These are phyloP conservation scores for Monascus purpureus DNA, from an alignment of 495 filamentous ascomycete species.

Conservation along the genomic window DNA sequence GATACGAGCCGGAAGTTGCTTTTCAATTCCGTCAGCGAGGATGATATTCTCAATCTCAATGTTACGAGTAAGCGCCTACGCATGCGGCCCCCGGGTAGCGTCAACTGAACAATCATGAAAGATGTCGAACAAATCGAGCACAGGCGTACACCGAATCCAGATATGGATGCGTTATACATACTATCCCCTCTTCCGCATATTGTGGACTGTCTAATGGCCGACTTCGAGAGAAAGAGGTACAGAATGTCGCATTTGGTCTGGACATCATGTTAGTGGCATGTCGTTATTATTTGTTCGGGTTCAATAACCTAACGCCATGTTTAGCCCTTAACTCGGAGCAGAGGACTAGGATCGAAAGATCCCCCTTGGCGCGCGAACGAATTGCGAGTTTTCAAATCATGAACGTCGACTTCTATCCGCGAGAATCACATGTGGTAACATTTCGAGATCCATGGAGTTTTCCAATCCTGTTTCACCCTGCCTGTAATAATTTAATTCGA, in stretches of 20 bases:
- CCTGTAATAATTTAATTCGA: conserved; percentile 69
- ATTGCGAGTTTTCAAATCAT: conserved; percentile 61
- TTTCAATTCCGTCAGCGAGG: conserved; percentile 77
- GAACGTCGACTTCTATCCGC: conserved; percentile 75
- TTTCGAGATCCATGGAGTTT: conserved; percentile 94
- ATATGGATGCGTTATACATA: conserved; percentile 90
- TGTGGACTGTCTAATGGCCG: conserved; percentile 84
- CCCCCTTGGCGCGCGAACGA: conserved; percentile 47
- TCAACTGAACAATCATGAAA: conserved; percentile 22
- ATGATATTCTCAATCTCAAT: conserved; percentile 90
- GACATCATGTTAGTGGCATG: conserved; percentile 51
- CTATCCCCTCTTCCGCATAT: conserved; percentile 73
- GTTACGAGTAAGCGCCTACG: conserved; percentile 60
- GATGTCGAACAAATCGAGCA: conserved; percentile 89
- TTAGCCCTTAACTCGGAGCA: conserved; percentile 41
- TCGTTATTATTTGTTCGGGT: background rate
- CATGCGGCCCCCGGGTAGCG: background rate
- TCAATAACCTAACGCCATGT: conserved; percentile 1
- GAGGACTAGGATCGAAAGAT: conserved; percentile 42
- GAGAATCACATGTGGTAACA: conserved; percentile 81
- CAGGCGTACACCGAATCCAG: conserved; percentile 57
- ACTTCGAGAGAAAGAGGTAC: conserved; percentile 74
- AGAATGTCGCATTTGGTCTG: conserved; percentile 63
- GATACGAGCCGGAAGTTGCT: conserved; percentile 64
- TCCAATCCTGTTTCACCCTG: conserved; percentile 79